Conservation (phyloP, 805 yeast genomes). For the Zygotorulaspora florentina region DNA sequence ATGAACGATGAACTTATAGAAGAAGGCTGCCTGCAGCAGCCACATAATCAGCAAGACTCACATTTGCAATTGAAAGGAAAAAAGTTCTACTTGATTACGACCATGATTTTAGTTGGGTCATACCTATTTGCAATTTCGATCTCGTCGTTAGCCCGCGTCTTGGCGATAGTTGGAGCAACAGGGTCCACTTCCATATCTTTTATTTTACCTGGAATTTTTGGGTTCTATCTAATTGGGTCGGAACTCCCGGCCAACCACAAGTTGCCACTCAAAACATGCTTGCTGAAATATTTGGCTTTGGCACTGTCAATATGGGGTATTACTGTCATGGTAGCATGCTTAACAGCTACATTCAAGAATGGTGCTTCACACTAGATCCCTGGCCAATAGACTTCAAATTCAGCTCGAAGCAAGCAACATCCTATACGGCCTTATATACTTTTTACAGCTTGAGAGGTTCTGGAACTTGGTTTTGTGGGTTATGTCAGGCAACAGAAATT, state of each 20-base stretch:
- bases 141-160: slow-evolving; percentile 59
- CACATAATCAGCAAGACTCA: slow-evolving; percentile 1
- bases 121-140: slow-evolving; percentile 58
- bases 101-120: slow-evolving; percentile 42
- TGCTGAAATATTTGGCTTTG: slow-evolving; percentile 38
- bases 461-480: too few relatives aligned
- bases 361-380: slow-evolving; percentile 25
- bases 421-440: too few relatives aligned
- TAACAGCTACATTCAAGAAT: slow-evolving; percentile 36
- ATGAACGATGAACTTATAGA: slow-evolving; percentile 31
- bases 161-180: slow-evolving; percentile 73
- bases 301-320: slow-evolving; percentile 46
- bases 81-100: slow-evolving; percentile 48
- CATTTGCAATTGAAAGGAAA: slow-evolving; percentile 27
- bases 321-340: slow-evolving; percentile 47
- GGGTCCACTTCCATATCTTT: slow-evolving; percentile 76
- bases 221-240: slow-evolving; percentile 39
- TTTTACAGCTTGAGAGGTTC: too few relatives aligned
- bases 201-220: slow-evolving; percentile 72
- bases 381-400: neutral
- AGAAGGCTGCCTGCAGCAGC: slow-evolving; percentile 29
- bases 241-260: slow-evolving; percentile 16
- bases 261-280: slow-evolving; percentile 27
- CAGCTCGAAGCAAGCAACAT: neutral
- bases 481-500: too few relatives aligned